These are phyloP conservation scores for Venturia effusa DNA, from an alignment of 2,329 filamentous ascomycete genomes.

Conservation along the genomic window DNA sequence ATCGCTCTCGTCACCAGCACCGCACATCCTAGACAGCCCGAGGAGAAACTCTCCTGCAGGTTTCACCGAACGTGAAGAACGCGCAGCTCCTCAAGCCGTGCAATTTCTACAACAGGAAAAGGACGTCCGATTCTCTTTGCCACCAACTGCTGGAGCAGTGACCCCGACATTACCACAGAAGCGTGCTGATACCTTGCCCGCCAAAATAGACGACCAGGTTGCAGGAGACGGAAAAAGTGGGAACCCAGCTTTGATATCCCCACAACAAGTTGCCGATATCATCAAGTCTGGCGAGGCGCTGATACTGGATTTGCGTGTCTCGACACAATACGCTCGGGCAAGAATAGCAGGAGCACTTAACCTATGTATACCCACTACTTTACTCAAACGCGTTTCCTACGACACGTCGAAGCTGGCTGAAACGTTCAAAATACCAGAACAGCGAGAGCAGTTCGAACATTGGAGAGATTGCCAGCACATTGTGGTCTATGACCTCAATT, in stretches of 20 bases:
- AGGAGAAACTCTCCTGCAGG: slow-evolving; percentile 37
- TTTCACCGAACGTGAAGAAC: slow-evolving; percentile 25
- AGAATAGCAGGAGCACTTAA: slow-evolving; percentile 76
- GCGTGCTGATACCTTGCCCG: slow-evolving; percentile 38
- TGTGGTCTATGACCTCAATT: slow-evolving; percentile 76
- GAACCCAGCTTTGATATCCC: slow-evolving; percentile 32
- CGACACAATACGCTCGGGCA: slow-evolving; percentile 66
- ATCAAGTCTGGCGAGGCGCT: slow-evolving; percentile 47
- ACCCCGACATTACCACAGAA: slow-evolving; percentile 16
- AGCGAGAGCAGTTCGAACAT: slow-evolving; percentile 60
- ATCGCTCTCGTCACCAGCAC: slow-evolving; percentile 32
- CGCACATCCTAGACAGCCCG: slow-evolving; percentile 30
- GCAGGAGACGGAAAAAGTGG: slow-evolving; percentile 18
- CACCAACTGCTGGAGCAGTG: slow-evolving; percentile 14
- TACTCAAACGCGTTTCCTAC: slow-evolving; percentile 84
- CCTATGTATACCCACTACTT: slow-evolving; percentile 86
- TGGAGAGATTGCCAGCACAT: slow-evolving; percentile 70
- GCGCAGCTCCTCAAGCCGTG: slow-evolving; percentile 24
- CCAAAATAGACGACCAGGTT: slow-evolving; percentile 18
- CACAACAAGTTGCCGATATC: slow-evolving; percentile 38
- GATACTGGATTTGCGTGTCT: slow-evolving; percentile 76
- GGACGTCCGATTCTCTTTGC: slow-evolving; percentile 22
- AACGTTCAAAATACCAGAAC: slow-evolving; percentile 64
- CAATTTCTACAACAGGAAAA: slow-evolving; percentile 24
- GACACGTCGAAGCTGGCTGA: slow-evolving; percentile 78